Conservation (phyloP, 2,329 filamentous ascomycete species). For the Epichloe gansuensis region DNA sequence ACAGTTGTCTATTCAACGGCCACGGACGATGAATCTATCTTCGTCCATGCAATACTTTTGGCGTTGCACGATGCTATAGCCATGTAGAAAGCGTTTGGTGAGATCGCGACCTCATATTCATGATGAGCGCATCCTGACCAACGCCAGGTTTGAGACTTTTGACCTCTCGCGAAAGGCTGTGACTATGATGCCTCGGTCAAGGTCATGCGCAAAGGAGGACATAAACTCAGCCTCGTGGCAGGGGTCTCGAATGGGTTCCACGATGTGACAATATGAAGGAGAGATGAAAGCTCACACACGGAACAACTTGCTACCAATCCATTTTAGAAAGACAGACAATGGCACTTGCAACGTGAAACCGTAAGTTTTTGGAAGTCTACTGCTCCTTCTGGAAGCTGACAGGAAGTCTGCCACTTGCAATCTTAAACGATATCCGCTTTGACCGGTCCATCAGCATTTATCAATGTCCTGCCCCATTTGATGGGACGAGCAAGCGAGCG, state of each 20-base stretch:
- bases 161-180: not conserved
- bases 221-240: not conserved
- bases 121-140: not conserved
- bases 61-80: not conserved
- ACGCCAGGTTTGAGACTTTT: not conserved
- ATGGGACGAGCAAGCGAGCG: conserved; percentile 2
- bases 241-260: too few species aligned
- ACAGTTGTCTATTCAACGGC: not conserved
- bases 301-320: too few species aligned
- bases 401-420: not conserved
- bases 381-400: too few species aligned
- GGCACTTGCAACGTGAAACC: not conserved
- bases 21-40: not conserved
- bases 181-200: not conserved
- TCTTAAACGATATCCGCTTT: not conserved
- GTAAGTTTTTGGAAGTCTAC: not conserved
- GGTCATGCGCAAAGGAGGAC: not conserved
- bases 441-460: not conserved
- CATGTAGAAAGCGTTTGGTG: not conserved
- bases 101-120: not conserved
- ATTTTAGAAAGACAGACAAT: not conserved
- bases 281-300: not conserved
- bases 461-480: not conserved
- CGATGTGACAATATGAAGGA: not conserved
- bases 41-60: not conserved